phyloP scores from a whole-genome alignment of 192 early-diverging fungal species.

The Allomyces javanicus region DNA sequence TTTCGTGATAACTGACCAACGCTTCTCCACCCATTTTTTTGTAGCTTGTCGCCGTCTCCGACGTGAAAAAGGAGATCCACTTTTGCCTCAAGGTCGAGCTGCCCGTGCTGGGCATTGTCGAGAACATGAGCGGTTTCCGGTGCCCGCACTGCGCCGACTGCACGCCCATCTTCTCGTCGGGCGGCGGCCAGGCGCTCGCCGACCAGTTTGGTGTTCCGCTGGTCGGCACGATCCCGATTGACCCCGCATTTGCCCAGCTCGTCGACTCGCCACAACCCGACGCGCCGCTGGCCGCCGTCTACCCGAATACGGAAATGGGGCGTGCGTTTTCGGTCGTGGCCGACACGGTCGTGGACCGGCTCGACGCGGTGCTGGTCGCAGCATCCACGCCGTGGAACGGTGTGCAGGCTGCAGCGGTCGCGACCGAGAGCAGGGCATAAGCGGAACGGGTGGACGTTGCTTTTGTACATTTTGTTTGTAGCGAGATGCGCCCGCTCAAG shows the following conservation, averaged over 20 bases:
- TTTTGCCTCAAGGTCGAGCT: conserved; percentile 85
- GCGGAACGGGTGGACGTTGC: too few species aligned
- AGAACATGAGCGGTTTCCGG: conserved; percentile 96
- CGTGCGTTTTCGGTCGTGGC: too few species aligned
- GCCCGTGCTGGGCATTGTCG: conserved; percentile 76
- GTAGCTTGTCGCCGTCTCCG: conserved; percentile 56
- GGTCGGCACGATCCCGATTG: neutral
- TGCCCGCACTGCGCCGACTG: conserved; percentile 57
- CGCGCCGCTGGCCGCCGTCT: too few species aligned
- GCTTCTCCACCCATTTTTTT: neutral
- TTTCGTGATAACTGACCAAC: neutral
- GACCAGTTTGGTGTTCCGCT: neutral
- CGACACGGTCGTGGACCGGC: too few species aligned
- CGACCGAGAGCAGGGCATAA: too few species aligned
- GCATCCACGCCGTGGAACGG: too few species aligned
- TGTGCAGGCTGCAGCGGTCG: too few species aligned
- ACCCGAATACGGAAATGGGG: too few species aligned
- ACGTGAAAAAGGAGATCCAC: conserved; percentile 92
- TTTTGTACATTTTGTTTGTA: too few species aligned
- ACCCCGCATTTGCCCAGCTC: neutral
- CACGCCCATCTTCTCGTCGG: neutral
- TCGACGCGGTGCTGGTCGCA: too few species aligned
- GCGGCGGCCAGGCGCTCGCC: neutral
- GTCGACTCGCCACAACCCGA: neutral
- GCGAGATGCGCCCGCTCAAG: too few species aligned